These are phyloP conservation scores for Ganoderma leucocontextum DNA, from an alignment of 1,284 basidiomycete species.

Conservation along the genomic window DNA sequence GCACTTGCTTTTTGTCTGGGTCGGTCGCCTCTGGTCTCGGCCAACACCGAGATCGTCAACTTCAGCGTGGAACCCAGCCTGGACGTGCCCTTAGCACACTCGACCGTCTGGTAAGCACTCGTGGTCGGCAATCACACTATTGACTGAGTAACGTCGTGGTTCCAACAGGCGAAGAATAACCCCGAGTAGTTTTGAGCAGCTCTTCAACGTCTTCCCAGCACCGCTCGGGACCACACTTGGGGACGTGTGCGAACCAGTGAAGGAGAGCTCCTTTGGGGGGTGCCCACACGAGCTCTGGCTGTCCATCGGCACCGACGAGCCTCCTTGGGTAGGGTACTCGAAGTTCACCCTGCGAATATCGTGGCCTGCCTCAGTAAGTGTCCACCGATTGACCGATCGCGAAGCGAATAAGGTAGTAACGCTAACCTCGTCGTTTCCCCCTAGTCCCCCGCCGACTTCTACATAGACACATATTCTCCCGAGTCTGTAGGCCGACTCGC, in stretches of 20 bases:
- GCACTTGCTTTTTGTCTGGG: constrained; percentile 9
- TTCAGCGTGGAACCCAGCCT: constrained; percentile 49
- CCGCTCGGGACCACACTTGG: constrained; percentile 47
- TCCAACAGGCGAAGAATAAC: constrained; percentile 43
- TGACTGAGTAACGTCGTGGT: neutral
- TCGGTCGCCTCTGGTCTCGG: constrained; percentile 34
- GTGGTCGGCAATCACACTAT: neutral
- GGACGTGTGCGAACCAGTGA: constrained; percentile 33
- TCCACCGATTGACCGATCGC: neutral
- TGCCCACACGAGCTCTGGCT: constrained; percentile 68
- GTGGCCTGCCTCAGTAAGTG: constrained; percentile 73
- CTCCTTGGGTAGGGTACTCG: constrained; percentile 52
- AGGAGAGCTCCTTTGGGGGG: constrained; percentile 13
- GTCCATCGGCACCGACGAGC: constrained; percentile 57
- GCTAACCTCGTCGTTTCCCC: neutral
- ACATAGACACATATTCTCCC: constrained; percentile 31
- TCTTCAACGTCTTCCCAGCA: constrained; percentile 53
- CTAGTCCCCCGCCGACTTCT: constrained; percentile 43
- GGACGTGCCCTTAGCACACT: constrained; percentile 33
- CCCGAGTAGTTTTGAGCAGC: constrained; percentile 40
- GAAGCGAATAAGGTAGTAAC: neutral
- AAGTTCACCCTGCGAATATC: constrained; percentile 70
- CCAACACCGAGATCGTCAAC: constrained; percentile 75
- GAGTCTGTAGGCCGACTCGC: constrained; percentile 15
- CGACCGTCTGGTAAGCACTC: constrained; percentile 47